Evolutionary conservation across 257 asterid genomes (phyloP), one percentile per base, ranked within the genome.

Genomic region (Ilex asprella): DNA sequence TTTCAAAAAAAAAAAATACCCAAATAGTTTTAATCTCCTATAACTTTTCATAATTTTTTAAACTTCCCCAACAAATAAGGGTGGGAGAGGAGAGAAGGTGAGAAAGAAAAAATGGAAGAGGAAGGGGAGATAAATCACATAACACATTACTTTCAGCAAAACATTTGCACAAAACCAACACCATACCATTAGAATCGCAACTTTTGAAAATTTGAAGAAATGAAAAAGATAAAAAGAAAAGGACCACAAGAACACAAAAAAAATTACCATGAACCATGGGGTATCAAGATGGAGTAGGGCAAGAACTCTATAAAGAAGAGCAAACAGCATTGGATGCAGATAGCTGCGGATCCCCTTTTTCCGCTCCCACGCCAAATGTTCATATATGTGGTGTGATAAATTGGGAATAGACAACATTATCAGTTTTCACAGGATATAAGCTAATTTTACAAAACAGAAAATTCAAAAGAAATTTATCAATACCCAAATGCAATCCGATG

Each of bases 351-450:
- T 77, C 39, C 98, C 96, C 81, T 69, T 80, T 67, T 77, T 63
- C 99, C 99, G 89, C 58, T 83, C 90, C 90, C 87, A 83, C 0
- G 90, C 78, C 75, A 83, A 79, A 83, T 83, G 95, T 53, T 97
- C 99, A 70, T 85, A 85, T 75, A 96, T 90, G 79, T 60, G 51
- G 49, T 7, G 60, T 53, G 35, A n/a, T 30, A 56, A 51, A 64
- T 12, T 44, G 31, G 43, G 27, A 60, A 64, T 60, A 0, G 0
- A 49, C 39, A 5, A 32, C 9, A 6, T 16, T 39, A 5, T 50
- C 27, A 61, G 44, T 0, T 10, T 7, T 30, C 10, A 0, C 27
- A 4, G 2, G 16, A 16, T 10, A 21, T 21, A 10, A 39, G 56
- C 16, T 16, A 9, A 31, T 12, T 31, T 2, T 32, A 49, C 27